Evolutionary conservation across 768 basidiomycete species (phyloP), one percentile per base, ranked within the genome.

Genomic region (Sporobolomyces pararoseus): DNA sequence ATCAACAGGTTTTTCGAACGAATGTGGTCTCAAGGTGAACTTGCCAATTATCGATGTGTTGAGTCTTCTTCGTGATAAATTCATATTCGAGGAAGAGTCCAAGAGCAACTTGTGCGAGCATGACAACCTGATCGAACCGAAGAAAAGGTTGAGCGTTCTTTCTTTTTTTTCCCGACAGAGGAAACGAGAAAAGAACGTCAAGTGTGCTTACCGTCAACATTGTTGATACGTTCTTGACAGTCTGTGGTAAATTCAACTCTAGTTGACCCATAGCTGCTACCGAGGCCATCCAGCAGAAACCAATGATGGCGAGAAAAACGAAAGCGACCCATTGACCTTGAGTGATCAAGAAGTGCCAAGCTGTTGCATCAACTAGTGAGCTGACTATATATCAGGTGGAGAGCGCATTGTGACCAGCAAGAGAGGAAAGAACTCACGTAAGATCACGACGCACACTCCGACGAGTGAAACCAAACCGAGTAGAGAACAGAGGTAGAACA

Each of bases 381-480:
- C n/a, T n/a, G n/a, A n/a, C n/a, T n/a, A n/a, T n/a, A 55, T 19
- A n/a, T 29, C 12, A 29, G n/a, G n/a, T n/a, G n/a, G n/a, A n/a
- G n/a, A n/a, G 23, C 12, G 46, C 6, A 23, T 23, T 23, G 46
- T 12, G 17, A 23, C 2, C 46, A 14, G 4, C 32, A 44, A 34
- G 27, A 49, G 19, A 31, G 39, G 0, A 3, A 5, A 1, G 13
- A 19, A 49, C 57, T 12, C 12, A 65, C 68, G 51, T 19, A 64
- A 50, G 16, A 53, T 14, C 9, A 39, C 25, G 32, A 57, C 51
- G 44, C 57, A 60, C 3, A 60, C 51, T 6, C 50, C 63, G 63
- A 53, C 25, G 50, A 69, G 62, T 3, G 68, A 64, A 27, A 59
- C 31, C 47, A 64, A 16, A 7, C 68, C 68, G 31, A 59, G 7